Evolutionary conservation across 495 filamentous ascomycete genomes (phyloP).

Genomic region (Acidomyces sp.): DNA sequence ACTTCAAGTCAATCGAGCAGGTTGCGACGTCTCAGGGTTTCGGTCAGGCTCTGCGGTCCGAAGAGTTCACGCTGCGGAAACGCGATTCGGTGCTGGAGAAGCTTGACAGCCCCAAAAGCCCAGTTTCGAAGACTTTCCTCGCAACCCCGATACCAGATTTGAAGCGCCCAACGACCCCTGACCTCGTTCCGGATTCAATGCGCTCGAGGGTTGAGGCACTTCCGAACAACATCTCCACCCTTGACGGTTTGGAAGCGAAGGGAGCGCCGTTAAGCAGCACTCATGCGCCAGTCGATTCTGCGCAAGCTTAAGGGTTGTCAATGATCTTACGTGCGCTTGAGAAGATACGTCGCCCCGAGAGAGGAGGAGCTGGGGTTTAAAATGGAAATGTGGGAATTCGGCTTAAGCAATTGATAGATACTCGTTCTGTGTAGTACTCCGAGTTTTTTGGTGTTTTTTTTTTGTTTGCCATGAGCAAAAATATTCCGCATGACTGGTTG

Average conservation of each 20-base stretch:
- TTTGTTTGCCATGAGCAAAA: no score
- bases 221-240: neutral
- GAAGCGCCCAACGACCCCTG: slow-evolving; percentile 17
- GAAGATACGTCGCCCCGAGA: no score
- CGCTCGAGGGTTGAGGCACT: slow-evolving; percentile 5
- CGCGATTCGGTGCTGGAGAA: slow-evolving; percentile 27
- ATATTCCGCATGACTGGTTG: no score
- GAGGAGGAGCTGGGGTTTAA: no score
- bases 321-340: no score
- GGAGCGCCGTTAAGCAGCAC: slow-evolving; percentile 10
- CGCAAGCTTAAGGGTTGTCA: slow-evolving; percentile 1
- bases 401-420: no score
- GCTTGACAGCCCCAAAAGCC: slow-evolving; percentile 19
- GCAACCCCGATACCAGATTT: slow-evolving; percentile 16
- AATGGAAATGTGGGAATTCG: no score
- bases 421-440: no score
- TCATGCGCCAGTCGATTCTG: slow-evolving; percentile 13
- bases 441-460: no score
- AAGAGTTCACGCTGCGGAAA: slow-evolving; percentile 17
- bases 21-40: slow-evolving; percentile 44
- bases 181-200: slow-evolving; percentile 22
- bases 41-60: slow-evolving; percentile 43
- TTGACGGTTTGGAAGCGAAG: slow-evolving; percentile 12
- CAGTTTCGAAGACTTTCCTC: slow-evolving; percentile 13
- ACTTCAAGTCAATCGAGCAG: slow-evolving; percentile 56